phyloP scores from a whole-genome alignment of 1,139 yeast genomes.

The Sugiyamaella grinbergsii region DNA sequence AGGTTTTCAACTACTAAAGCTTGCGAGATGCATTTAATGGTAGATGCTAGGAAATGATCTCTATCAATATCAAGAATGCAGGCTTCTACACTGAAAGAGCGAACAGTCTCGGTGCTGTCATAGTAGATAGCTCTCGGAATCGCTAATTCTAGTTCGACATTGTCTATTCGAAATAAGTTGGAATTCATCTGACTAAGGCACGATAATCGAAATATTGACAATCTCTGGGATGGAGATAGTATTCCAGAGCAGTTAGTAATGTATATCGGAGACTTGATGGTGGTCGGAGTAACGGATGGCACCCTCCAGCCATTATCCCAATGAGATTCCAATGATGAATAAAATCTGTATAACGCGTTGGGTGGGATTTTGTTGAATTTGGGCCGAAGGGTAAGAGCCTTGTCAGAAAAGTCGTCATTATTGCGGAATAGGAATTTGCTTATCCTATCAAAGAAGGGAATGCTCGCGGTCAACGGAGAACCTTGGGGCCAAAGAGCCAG shows the following conservation, averaged over 20 bases:
- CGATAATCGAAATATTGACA: slow-evolving; percentile 20
- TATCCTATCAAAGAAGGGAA: slow-evolving; percentile 2
- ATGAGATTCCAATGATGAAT: background rate
- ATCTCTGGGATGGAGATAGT: background rate
- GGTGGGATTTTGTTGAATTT: background rate
- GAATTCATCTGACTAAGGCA: slow-evolving; percentile 25
- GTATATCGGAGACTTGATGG: background rate
- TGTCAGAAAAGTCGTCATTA: background rate
- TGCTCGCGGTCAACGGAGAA: slow-evolving; percentile 2
- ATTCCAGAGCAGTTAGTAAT: slow-evolving; percentile 8
- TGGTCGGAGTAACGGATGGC: background rate
- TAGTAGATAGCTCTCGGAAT: slow-evolving; percentile 6
- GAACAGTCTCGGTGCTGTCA: too few species aligned
- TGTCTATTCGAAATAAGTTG: slow-evolving; percentile 12
- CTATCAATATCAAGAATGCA: slow-evolving; percentile 29
- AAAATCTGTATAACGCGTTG: background rate
- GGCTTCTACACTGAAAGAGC: too few species aligned
- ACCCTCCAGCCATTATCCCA: background rate
- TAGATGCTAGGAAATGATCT: slow-evolving; percentile 24
- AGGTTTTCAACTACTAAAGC: slow-evolving; percentile 26
- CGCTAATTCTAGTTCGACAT: slow-evolving; percentile 10
- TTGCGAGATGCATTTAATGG: slow-evolving; percentile 21
- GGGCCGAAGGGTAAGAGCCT: background rate
- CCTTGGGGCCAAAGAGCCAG: slow-evolving; percentile 15
- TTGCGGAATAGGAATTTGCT: background rate